Base-by-base conservation (phyloP, 306 rosid genomes). In the Malus orientalis region DNA sequence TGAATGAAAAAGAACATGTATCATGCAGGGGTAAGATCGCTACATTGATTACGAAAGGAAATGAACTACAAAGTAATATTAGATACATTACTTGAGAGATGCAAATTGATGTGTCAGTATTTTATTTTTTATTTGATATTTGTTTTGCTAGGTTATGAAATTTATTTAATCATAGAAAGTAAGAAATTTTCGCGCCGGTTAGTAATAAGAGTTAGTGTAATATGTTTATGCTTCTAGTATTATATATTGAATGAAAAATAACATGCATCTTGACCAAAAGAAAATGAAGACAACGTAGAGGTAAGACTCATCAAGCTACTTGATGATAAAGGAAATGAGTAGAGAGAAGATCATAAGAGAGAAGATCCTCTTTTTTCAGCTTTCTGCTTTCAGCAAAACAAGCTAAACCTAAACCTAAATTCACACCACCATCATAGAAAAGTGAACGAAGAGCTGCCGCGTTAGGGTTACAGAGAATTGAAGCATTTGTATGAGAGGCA, bases 361-460 rank as follows among this genome's bases (percentile, higher is more conserved):
- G 25, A 74, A 69, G 25, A 79, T 44, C 58, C 20, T 23, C 32
- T 23, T n/a, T 73, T 30, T 74, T 22, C 77, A 74, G 77, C 72
- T 84, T 93, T 81, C 93, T 88, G 90, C 86, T 84, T 84, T 86
- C 64, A 84, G 86, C 97, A 83, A 87, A 88, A 79, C 74, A 88
- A 76, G 81, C 82, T 27, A 67, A 75, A 81, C 44, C 69, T 64
- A 42, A 69, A 75, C 69, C 25, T 67, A 62, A 57, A 33, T 55
- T 69, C 79, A 71, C 80, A 82, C 81, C 79, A 76, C 66, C 84
- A 79, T 49, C 58, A 73, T 29, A 0, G 51, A 63, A 73, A 61
- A 64, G 75, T 76, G 81, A 25, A 71, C 33, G 77, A 76, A 57
- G 44, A 60, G 61, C 38, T 27, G 78, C 67, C 57, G 57, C 75